Evolutionary conservation across 345 rosid genomes (phyloP), one percentile per base, ranked within the genome.

Genomic region (Brassica nigra): DNA sequence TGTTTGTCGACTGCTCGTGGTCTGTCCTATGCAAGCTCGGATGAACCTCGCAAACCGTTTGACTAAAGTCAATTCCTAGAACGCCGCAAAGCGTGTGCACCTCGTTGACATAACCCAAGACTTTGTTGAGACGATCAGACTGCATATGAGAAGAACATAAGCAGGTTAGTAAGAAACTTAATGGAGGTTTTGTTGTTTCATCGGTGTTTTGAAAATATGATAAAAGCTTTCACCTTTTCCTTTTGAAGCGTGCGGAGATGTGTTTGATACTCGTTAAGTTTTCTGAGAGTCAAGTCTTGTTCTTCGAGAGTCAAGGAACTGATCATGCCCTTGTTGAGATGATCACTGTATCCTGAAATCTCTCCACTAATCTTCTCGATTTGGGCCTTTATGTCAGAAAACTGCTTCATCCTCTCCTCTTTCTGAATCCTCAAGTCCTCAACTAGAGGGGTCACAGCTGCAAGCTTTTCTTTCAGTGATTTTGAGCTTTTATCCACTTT

Each of bases 121-220:
- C 98, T 83, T 91, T 91, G 69, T 83, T 87, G 62, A 93, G 90
- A 62, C 99, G 99, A 73, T 89, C 94, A 70, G 96, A 87, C 99
- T 95, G 94, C 91, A 85, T 63, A 85, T 63, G 79, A 59, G 62
- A 54, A 68, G 54, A 64, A 77, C 75, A 73, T 5, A 9, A 68
- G 2, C 23, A n/a, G 49, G 64, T 57, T 69, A 1, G 11, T 55
- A 10, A 44, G 4, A 36, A 68, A 47, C 5, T 2, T 4, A 42
- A 77, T 44, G 15, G 0, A 71, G n/a, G n/a, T n/a, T 62, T 5
- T 47, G 3, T 68, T 34, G 8, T n/a, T n/a, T n/a, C n/a, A n/a
- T n/a, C n/a, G n/a, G n/a, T n/a, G n/a, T n/a, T n/a, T n/a, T n/a
- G n/a, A n/a, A n/a, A n/a, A n/a, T n/a, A n/a, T n/a, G 7, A 71